Conservation (phyloP, 2,329 filamentous ascomycete species). For the Ceratocystis cubensis region DNA sequence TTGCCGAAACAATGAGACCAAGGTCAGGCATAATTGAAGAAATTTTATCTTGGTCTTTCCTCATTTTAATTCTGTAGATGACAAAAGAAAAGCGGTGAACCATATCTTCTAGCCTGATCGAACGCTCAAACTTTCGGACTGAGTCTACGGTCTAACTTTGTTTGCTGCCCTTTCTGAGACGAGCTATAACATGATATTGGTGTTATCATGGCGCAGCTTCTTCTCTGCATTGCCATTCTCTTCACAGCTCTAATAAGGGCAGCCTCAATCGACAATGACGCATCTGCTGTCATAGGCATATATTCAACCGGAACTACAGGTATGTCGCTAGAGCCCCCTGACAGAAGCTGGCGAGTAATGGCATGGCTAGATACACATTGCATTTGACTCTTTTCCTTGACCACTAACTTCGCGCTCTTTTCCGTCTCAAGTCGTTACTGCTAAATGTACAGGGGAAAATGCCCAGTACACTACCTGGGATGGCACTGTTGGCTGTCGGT, state of each 20-base stretch:
- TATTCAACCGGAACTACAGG: constrained; percentile 5
- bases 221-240: not conserved
- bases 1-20: not conserved
- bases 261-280: not conserved
- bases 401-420: not conserved
- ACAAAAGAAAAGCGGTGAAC: not conserved
- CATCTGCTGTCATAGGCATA: constrained; percentile 9
- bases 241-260: not conserved
- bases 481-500: constrained; percentile 15
- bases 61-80: not conserved
- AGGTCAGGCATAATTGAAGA: not conserved
- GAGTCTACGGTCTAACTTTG: not conserved
- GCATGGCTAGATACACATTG: too few relatives aligned
- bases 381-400: too few relatives aligned
- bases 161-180: not conserved
- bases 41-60: not conserved
- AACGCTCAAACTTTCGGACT: not conserved
- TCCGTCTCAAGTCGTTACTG: constrained; percentile 6
- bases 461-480: constrained; percentile 19
- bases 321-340: not conserved
- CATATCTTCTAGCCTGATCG: not conserved
- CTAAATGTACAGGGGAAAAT: constrained; percentile 10
- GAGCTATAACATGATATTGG: not conserved
- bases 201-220: not conserved
- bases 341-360: too few relatives aligned